A percentile compares a stretch with the other conserved stretches of the same genome.
Evolutionary conservation across 2,329 filamentous ascomycete species (phyloP).

Genomic region (Calonectria pauciramosa): DNA sequence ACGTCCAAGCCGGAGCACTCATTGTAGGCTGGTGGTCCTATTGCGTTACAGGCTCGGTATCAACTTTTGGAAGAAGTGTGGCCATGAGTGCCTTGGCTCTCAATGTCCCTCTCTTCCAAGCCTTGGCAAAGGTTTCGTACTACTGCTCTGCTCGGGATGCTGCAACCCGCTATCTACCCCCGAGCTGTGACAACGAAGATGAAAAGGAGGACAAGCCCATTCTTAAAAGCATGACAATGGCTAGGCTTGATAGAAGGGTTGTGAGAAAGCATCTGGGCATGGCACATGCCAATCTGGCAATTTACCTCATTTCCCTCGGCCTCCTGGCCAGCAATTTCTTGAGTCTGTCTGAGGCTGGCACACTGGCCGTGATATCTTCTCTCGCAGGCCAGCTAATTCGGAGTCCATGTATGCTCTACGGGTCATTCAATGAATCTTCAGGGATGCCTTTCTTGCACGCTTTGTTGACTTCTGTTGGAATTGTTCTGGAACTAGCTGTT

Average conservation of each 20-base stretch:
- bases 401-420: conserved; percentile 11
- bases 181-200: not conserved
- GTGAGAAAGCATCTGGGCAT: conserved; percentile 23
- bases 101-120: conserved; percentile 36
- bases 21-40: conserved; percentile 11
- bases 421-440: conserved; percentile 10
- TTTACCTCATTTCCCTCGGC: conserved; percentile 21
- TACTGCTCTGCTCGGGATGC: conserved; percentile 34
- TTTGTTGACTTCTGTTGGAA: conserved; percentile 14
- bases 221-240: conserved; percentile 18
- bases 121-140: conserved; percentile 34
- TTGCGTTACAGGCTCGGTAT: not conserved
- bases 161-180: conserved; percentile 4
- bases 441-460: conserved; percentile 4
- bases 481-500: conserved; percentile 11
- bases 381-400: conserved; percentile 27
- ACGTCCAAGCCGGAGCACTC: conserved; percentile 32
- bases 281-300: conserved; percentile 20
- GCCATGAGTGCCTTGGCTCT: conserved; percentile 34
- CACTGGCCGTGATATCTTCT: conserved; percentile 32
- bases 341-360: conserved; percentile 27
- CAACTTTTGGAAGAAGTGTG: not conserved
- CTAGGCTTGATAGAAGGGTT: not conserved
- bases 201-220: conserved; percentile 23
- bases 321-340: conserved; percentile 16